phyloP scores from a whole-genome alignment of 306 rosid species.

The Fragaria nilgerrensis region DNA sequence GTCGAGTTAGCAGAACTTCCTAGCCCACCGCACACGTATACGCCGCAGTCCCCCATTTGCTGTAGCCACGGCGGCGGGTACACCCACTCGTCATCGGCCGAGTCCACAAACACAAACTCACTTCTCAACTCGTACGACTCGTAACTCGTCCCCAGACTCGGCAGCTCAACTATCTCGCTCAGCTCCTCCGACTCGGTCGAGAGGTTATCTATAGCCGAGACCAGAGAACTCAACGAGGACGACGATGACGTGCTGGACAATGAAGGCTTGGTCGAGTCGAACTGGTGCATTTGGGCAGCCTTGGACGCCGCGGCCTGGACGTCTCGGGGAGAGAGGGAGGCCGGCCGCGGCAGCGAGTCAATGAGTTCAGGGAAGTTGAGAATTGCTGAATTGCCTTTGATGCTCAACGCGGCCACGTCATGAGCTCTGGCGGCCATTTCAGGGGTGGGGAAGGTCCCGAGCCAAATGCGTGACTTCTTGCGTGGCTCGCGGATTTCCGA shows the following conservation, averaged over 20 bases:
- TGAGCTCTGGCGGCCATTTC: constrained; percentile 99
- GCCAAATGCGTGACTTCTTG: constrained; percentile 97
- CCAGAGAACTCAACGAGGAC: constrained; percentile 28
- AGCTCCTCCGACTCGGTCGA: constrained; percentile 54
- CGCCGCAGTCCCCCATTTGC: constrained; percentile 37
- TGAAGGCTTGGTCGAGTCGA: constrained; percentile 22
- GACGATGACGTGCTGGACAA: constrained; percentile 11
- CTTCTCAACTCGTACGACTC: constrained; percentile 34
- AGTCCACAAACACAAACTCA: constrained; percentile 64
- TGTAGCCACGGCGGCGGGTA: constrained; percentile 63
- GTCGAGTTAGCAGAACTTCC: constrained; percentile 16
- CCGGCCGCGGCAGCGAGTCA: constrained; percentile 72
- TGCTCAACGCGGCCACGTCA: constrained; percentile 91
- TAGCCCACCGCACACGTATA: constrained; percentile 14
- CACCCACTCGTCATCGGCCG: constrained; percentile 50
- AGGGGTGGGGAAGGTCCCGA: constrained; percentile 79
- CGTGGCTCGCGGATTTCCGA: constrained; percentile 95
- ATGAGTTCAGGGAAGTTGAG: constrained; percentile 84
- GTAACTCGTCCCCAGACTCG: constrained; percentile 44
- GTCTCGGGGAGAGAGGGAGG: constrained; percentile 68
- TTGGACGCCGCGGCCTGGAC: constrained; percentile 85
- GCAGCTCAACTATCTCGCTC: constrained; percentile 68
- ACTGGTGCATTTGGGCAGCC: constrained; percentile 75
- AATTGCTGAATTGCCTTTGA: constrained; percentile 76
- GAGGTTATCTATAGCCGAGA: constrained; percentile 33